Evolutionary conservation across 164 flowering plant species (phyloP), one percentile per base, ranked within the genome.

Genomic region (Litsea cubeba): DNA sequence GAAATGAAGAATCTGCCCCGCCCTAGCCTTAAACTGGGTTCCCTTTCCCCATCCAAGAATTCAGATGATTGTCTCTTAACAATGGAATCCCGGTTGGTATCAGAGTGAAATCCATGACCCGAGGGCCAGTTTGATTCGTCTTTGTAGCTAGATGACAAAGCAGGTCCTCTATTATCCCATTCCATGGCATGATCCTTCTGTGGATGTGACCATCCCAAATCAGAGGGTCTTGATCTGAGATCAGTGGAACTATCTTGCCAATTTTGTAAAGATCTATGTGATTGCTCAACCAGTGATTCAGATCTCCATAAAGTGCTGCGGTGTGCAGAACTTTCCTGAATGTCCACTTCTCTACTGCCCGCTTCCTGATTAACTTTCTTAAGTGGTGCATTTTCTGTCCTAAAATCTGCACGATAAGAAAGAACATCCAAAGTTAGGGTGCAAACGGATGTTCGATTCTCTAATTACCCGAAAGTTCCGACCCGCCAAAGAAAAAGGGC

Each of bases 1-100:
- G 72, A 23, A 60, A 54, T 46, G 22, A 65, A 63, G 68, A 17
- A 50, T 76, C 78, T 22, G 65, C 70, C n/a, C 23, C 23, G 40
- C 15, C 70, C 62, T n/a, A 25, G 70, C 26, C 65, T 28, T 63
- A 30, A n/a, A 23, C 23, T 80, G 49, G 81, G 68, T 78, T 91
- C 97, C 50, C 72, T 81, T 74, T 90, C 98, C 82, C 82, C 83
- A 71, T 87, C 89, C 51, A 86, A 11, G 46, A 75, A 80, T 5
- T 74, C 84, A 74, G 93, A 84, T 32, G 85, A 50, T 71, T 86
- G 97, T 82, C 88, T 88, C 79, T 78, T 85, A 60, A 82, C 23
- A 71, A 70, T 64, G 2, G 85, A 82, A 71, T 87, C 86, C 12
- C 76, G 76, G 60, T 72, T 11, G 18, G 64, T 18, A 71, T 76